Evolutionary conservation across 306 rosid species (phyloP).

Genomic region (Cucurbita argyrosperma): DNA sequence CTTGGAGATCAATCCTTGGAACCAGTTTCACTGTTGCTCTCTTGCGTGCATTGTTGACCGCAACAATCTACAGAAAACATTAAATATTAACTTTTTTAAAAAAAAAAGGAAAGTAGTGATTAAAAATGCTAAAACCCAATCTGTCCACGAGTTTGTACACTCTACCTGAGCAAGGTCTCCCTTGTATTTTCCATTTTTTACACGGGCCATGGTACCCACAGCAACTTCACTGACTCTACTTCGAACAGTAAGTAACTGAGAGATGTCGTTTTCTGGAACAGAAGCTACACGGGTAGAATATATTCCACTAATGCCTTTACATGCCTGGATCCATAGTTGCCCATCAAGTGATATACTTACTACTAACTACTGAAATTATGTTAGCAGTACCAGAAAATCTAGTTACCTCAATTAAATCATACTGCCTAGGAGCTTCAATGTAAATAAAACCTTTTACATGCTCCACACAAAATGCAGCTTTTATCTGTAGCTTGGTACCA

Average conservation of each 20-base stretch:
- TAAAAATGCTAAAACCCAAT: background rate
- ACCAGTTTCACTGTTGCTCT: slow-evolving; percentile 72
- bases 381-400: background rate
- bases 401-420: slow-evolving; percentile 63
- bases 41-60: slow-evolving; percentile 43
- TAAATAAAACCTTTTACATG: slow-evolving; percentile 72
- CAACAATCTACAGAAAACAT: slow-evolving; percentile 45
- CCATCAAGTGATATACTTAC: background rate
- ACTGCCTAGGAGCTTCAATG: slow-evolving; percentile 72
- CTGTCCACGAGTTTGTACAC: slow-evolving; percentile 3
- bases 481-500: slow-evolving; percentile 59
- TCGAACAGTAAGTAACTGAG: slow-evolving; percentile 43
- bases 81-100: slow-evolving; percentile 8
- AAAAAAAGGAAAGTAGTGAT: background rate
- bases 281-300: slow-evolving; percentile 49
- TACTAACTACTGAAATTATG: background rate
- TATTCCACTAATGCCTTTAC: slow-evolving; percentile 65
- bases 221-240: slow-evolving; percentile 40
- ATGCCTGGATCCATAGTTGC: slow-evolving; percentile 38
- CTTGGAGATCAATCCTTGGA: slow-evolving; percentile 81
- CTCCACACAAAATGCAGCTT: slow-evolving; percentile 76
- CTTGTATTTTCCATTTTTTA: slow-evolving; percentile 82
- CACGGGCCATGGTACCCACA: slow-evolving; percentile 74
- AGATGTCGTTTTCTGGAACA: slow-evolving; percentile 61
- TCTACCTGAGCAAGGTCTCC: slow-evolving; percentile 90